phyloP scores from a whole-genome alignment of 202 grass and related monocot species.

The Hordeum pubiflorum region DNA sequence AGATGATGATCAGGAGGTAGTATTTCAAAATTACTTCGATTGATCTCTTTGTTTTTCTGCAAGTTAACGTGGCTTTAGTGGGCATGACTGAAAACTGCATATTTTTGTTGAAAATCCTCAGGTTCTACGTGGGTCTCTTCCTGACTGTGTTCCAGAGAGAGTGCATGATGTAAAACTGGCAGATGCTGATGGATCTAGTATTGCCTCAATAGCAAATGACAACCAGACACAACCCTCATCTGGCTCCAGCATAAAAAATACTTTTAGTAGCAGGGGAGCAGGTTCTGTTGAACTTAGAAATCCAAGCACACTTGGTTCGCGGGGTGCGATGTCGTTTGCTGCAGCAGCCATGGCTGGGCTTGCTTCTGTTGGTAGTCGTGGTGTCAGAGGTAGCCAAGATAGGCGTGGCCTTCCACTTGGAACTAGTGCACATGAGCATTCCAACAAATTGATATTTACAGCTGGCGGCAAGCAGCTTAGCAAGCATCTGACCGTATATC shows the following conservation, averaged over 20 bases:
- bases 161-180: constrained; percentile 90
- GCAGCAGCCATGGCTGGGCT: constrained; percentile 81
- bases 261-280: constrained; percentile 24
- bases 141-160: constrained; percentile 47
- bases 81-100: background rate
- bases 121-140: constrained; percentile 63
- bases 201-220: constrained; percentile 39
- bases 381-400: constrained; percentile 63
- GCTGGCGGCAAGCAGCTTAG: constrained; percentile 66
- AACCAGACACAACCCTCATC: constrained; percentile 46
- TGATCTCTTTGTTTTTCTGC: background rate
- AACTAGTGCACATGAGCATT: constrained; percentile 32
- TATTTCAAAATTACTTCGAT: background rate
- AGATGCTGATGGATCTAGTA: constrained; percentile 48
- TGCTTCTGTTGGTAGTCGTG: constrained; percentile 58
- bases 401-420: constrained; percentile 42
- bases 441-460: constrained; percentile 66
- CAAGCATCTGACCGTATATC: constrained; percentile 81
- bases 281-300: constrained; percentile 49
- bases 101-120: constrained; percentile 25
- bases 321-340: constrained; percentile 82
- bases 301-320: constrained; percentile 58
- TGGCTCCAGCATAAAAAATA: constrained; percentile 43
- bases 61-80: background rate
- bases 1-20: constrained; percentile 64